Base-by-base conservation (phyloP, 768 basidiomycete species). In the Hypholoma fasciculare region DNA sequence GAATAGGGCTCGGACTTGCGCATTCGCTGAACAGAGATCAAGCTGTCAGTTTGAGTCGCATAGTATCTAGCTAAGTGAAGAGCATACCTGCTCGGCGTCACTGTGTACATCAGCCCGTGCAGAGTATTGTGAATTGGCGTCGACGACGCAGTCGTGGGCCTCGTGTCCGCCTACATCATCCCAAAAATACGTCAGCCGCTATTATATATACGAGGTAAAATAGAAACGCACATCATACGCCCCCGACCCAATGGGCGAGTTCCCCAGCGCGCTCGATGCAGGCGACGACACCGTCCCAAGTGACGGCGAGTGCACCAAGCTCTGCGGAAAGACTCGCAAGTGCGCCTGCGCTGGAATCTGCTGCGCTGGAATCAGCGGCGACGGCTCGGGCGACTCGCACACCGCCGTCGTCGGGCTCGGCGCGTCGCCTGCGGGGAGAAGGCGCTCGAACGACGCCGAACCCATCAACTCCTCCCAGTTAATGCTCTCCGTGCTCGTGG, bases 71-170 rank as follows among this genome's bases (percentile, higher is more conserved):
- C 20, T 16, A 19, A 27, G 4, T 3, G 16, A 7, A 23, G 23
- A n/a, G 39, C 57, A 37, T 53, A 67, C 69, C 71, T 72, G 60
- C 60, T 66, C 2, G 66, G 64, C n/a, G 61, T 70, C 13, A 69
- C 51, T 8, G 54, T 66, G 47, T 63, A 70, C 6, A 53, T 58
- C 27, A 64, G 44, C 13, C 37, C 47, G n/a, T 48, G 49, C 26
- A 56, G 20, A 14, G 53, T 16, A n/a, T 51, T 38, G 20, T 61
- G 57, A 14, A 50, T 44, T 7, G 53, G 60, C 39, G 42, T 60
- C 1, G 67, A 63, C 16, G 66, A 65, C 20, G 65, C 65, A 4
- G 66, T 66, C 2, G 66, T 70, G 12, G 67, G 67, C 43, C 65
- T 56, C 36, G 66, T 69, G 44, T 67, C 65, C n/a, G 61, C 43